Evolutionary conservation across 345 rosid species (phyloP).

Genomic region (Trapa bicornis): DNA sequence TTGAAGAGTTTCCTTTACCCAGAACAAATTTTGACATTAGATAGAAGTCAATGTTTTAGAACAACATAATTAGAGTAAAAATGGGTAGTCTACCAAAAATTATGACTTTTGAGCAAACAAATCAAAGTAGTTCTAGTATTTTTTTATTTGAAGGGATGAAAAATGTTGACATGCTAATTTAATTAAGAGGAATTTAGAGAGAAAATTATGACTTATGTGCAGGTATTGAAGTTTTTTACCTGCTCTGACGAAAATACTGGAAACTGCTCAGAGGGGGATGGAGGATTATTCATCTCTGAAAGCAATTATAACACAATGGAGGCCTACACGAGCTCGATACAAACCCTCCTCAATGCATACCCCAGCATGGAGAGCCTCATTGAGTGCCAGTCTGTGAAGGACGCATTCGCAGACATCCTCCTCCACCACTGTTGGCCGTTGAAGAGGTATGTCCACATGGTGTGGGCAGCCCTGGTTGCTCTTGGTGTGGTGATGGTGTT

Average conservation of each 20-base stretch:
- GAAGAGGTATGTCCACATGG: conserved; percentile 29
- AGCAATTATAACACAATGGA: conserved; percentile 20
- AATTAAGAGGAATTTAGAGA: no score
- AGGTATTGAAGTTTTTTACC: conserved; percentile 24
- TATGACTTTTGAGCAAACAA: no score
- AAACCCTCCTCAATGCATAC: conserved; percentile 35
- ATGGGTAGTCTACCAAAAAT: no score
- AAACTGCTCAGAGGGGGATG: conserved; percentile 24
- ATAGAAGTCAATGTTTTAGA: no score
- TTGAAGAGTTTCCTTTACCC: background rate
- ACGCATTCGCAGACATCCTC: conserved; percentile 42
- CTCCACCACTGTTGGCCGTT: conserved; percentile 37
- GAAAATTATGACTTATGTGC: no score
- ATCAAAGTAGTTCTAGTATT: no score
- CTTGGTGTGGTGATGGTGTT: conserved; percentile 36
- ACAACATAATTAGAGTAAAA: no score
- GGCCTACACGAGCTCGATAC: conserved; percentile 41
- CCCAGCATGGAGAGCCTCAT: conserved; percentile 46
- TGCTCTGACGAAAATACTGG: conserved; percentile 32
- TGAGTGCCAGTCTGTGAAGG: conserved; percentile 42
- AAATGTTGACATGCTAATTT: background rate
- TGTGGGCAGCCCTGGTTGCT: conserved; percentile 36
- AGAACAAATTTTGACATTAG: no score
- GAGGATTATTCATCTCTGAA: conserved; percentile 27
- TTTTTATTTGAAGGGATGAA: background rate